Percentiles rank a stretch among this genome's conserved stretches.
Conservation (phyloP, 2,329 filamentous ascomycete genomes). For the Akanthomyces lecanii region DNA sequence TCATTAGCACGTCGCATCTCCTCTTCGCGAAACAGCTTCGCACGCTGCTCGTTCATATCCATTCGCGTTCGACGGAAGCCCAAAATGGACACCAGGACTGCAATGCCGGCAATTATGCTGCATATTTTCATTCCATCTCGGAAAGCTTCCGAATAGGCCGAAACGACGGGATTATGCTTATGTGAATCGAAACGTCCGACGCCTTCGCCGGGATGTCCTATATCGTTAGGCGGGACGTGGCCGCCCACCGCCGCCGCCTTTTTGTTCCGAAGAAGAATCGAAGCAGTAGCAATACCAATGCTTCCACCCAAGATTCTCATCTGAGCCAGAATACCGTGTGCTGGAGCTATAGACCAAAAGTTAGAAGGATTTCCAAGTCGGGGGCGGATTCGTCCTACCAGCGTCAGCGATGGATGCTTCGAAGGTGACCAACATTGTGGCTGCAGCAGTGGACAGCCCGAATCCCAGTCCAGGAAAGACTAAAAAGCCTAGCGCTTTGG, state of each 20-base stretch:
- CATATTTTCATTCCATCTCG: constrained; percentile 44
- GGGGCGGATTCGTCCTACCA: constrained; percentile 32
- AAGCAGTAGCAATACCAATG: constrained; percentile 50
- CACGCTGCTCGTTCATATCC: constrained; percentile 25
- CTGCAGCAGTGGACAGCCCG: constrained; percentile 43
- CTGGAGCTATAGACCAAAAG: constrained; percentile 38
- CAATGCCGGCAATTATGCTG: constrained; percentile 37
- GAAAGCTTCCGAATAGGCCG: constrained; percentile 43
- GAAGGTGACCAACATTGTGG: constrained; percentile 42
- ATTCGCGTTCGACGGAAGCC: constrained; percentile 34
- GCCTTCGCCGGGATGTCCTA: constrained; percentile 24
- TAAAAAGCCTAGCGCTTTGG: constrained; percentile 46
- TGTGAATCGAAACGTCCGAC: constrained; percentile 23
- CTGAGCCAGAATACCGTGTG: constrained; percentile 51
- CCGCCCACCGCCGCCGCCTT: constrained; percentile 26
- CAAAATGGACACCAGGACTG: constrained; percentile 36
- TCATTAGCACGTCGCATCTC: neutral
- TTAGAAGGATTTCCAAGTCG: neutral
- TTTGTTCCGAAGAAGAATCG: constrained; percentile 40
- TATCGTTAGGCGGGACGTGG: constrained; percentile 27
- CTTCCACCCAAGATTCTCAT: constrained; percentile 50
- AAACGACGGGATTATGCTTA: constrained; percentile 32
- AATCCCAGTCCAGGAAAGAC: constrained; percentile 51
- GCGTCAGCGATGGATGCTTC: constrained; percentile 43
- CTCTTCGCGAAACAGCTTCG: constrained; percentile 6